Base-by-base conservation (phyloP, 441 rosid genomes). In the Flueggea neowawraea region DNA sequence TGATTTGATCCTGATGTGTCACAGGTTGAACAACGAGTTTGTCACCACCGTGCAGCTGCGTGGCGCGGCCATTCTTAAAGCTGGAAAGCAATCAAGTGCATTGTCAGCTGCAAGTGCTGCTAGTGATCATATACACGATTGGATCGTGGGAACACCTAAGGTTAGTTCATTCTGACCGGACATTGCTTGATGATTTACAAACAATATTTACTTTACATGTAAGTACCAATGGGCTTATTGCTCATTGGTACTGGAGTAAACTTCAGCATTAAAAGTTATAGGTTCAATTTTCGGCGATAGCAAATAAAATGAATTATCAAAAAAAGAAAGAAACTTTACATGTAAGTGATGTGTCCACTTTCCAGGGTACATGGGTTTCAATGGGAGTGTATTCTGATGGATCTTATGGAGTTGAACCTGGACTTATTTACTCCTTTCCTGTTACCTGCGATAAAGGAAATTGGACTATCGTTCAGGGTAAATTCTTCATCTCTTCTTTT, bases 371-470 rank as follows among this genome's bases (percentile, higher is more conserved):
- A 16, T 88, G 94, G 96, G 88, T 84, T 22, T 92, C 97, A 16
- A 89, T 85, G 97, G 98, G 97, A 57, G 98, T 92, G 22, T 85
- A 69, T 49, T 92, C 94, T 17, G 97, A 92, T 74, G 97, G 97
- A 10, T 92, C 96, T 31, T 92, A 90, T 33, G 86, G 86, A 16
- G 75, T 88, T 48, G 82, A 67, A 31, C 65, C 89, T 10, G 97
- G 97, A 53, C 71, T 92, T 54, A 54, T 92, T 15, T 90, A 90
- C 80, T 90, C 97, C 3, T 92, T 86, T 58, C 96, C 97, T 0
- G 94, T 90, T 57, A 78, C 76, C 5, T 88, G 94, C 52, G 78
- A 78, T 62, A 85, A 85, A 32, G 94, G 94, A 62, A 78, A 75
- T 31, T 90, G 98, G 98, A 78, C 83, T 22, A 88, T 88, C 2